Evolutionary conservation across 169 alveolate genomes (phyloP), one percentile per base, ranked within the genome.

Genomic region (Plasmodium sp.): DNA sequence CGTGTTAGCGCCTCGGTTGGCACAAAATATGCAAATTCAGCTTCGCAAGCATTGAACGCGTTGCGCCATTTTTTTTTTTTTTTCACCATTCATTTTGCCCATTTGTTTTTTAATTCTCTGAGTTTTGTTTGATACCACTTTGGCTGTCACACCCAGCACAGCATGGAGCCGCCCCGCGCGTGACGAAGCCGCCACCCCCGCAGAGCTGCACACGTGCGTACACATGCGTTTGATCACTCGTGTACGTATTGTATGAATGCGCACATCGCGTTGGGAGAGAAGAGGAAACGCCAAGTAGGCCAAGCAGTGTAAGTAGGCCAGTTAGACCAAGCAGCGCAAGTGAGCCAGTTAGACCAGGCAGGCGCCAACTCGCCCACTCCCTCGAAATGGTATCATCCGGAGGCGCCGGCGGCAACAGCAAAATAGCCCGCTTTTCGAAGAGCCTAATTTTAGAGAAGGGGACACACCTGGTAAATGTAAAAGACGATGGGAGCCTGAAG

Each of bases 381-480:
- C 41, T n/a, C 18, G 48, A 88, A 88, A 88, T 88, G 94, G 94
- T 79, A 71, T 5, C 41, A 27, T 56, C 62, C 54, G 77, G 54
- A 71, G 74, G 80, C 81, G 39, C 14, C 48, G 12, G 56, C 31
- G 22, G 43, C 27, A 91, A 91, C 73, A 90, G 73, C 58, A 91
- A 91, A 81, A 31, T 91, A 31, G 31, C 81, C 18, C 92, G n/a
- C 31, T 91, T 91, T 81, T 91, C 95, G 74, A 81, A 81, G 33
- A 58, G 92, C 14, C 31, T 31, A 22, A 72, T 82, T 45, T 39
- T 91, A 31, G 84, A 72, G 36, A 34, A 91, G 48, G 95, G 95
- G n/a, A 10, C 16, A 31, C 18, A 91, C 56, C 0, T 91, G 36
- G 62, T 91, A 91, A 91, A 91, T 71, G 81, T 91, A 48, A 82